A percentile compares a stretch with the other conserved stretches of the same genome.
These are phyloP conservation scores for Heterococcus sp. DNA, from an alignment of 108 stramenopile species.

Conservation along the genomic window DNA sequence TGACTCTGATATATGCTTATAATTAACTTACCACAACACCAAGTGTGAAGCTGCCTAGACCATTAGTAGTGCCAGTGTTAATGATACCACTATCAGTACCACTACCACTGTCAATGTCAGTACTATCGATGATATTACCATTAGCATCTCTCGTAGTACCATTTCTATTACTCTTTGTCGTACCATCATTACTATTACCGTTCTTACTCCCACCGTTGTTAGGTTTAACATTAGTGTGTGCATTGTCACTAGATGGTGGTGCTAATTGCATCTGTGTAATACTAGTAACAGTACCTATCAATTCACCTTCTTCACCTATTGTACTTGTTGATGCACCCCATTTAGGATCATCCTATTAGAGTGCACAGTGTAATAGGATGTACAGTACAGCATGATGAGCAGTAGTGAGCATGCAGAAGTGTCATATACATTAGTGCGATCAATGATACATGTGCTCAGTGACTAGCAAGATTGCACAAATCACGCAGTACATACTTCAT, in stretches of 20 bases:
- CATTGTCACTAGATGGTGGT: not conserved
- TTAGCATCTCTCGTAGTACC: not conserved
- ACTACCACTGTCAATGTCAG: no score
- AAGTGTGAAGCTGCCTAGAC: not conserved
- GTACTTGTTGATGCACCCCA: not conserved
- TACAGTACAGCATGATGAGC: no score
- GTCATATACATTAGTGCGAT: no score
- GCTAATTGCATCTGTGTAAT: constrained; percentile 27
- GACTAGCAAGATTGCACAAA: not conserved
- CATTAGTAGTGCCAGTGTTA: not conserved
- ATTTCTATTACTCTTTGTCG: not conserved
- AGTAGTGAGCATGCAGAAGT: no score
- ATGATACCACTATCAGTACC: not conserved
- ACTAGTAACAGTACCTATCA: constrained; percentile 7
- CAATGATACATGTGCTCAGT: not conserved
- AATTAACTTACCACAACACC: not conserved
- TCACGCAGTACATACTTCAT: not conserved
- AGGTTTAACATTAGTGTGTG: not conserved
- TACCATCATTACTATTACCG: no score
- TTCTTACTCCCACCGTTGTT: no score
- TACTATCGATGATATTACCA: not conserved
- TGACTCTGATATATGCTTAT: no score
- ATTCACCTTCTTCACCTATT: constrained; percentile 25
- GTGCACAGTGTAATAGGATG: no score
- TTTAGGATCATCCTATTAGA: not conserved